These are phyloP conservation scores for Microascus cirrosus DNA, from an alignment of 2,329 filamentous ascomycete genomes.

Conservation along the genomic window DNA sequence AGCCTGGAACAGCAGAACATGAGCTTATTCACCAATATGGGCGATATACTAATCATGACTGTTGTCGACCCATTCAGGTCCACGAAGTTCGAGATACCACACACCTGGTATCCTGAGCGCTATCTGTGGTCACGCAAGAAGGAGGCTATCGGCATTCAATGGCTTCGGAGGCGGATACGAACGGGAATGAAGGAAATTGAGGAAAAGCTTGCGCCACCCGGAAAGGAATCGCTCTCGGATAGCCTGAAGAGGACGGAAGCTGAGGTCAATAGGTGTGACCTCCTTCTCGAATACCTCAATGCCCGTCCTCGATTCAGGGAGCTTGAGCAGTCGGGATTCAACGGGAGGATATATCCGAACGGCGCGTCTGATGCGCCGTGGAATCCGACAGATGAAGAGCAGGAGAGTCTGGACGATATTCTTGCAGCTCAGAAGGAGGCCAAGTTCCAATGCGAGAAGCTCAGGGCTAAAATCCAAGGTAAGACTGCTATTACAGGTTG, in stretches of 20 bases:
- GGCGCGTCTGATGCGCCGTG: conserved; percentile 27
- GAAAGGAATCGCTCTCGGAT: not conserved
- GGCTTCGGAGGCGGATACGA: conserved; percentile 1
- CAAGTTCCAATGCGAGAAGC: conserved; percentile 16
- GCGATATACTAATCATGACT: conserved; percentile 38
- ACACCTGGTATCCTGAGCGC: conserved; percentile 40
- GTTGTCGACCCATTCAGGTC: conserved; percentile 28
- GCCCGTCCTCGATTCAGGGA: conserved; percentile 20
- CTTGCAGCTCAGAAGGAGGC: conserved; percentile 16
- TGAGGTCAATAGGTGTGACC: conserved; percentile 9
- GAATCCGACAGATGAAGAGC: conserved; percentile 20
- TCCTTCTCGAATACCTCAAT: conserved; percentile 20
- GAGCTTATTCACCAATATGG: conserved; percentile 23
- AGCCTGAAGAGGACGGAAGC: not conserved
- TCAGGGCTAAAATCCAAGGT: conserved; percentile 10
- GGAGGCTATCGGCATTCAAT: conserved; percentile 20
- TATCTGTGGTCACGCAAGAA: conserved; percentile 34
- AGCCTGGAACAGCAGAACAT: conserved; percentile 27
- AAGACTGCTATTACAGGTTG: not conserved
- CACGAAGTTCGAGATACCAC: conserved; percentile 16
- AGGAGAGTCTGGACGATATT: conserved; percentile 8
- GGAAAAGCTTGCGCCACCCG: not conserved
- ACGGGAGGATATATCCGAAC: conserved; percentile 21
- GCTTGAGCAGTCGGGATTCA: conserved; percentile 25
- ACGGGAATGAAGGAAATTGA: not conserved